phyloP scores from a whole-genome alignment of 1,284 basidiomycete species.

The Cryptococcus amylolentus region DNA sequence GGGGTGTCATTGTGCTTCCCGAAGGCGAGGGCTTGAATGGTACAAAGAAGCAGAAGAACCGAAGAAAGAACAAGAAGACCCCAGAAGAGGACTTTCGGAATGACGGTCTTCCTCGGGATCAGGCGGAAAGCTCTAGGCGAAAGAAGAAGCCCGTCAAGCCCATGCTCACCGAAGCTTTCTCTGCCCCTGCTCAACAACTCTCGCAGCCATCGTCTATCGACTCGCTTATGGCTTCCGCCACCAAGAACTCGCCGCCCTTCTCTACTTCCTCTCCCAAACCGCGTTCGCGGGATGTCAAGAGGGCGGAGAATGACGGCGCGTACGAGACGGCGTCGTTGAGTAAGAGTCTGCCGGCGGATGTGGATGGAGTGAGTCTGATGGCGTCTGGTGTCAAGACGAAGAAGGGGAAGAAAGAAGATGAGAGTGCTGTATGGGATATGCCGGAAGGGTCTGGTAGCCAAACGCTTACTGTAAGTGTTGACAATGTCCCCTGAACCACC shows the following conservation, averaged over 20 bases:
- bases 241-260: background rate
- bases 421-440: slow-evolving; percentile 42
- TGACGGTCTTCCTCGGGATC: background rate
- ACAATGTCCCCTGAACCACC: background rate
- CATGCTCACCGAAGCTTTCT: background rate
- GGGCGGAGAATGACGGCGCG: background rate
- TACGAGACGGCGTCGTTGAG: slow-evolving; percentile 25
- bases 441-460: slow-evolving; percentile 25
- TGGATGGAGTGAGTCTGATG: slow-evolving; percentile 8
- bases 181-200: background rate
- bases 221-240: background rate
- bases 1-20: slow-evolving; percentile 17
- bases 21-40: slow-evolving; percentile 12
- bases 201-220: background rate
- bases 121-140: slow-evolving; percentile 1
- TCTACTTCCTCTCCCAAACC: background rate
- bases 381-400: slow-evolving; percentile 9
- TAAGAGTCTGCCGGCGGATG: slow-evolving; percentile 11
- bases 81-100: background rate
- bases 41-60: background rate
- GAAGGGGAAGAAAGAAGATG: slow-evolving; percentile 10
- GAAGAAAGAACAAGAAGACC: background rate
- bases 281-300: background rate
- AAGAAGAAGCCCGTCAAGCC: background rate
- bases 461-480: slow-evolving; percentile 29